These are phyloP conservation scores for Acrocalymma vagum DNA, from an alignment of 2,329 filamentous ascomycete genomes.

Conservation along the genomic window DNA sequence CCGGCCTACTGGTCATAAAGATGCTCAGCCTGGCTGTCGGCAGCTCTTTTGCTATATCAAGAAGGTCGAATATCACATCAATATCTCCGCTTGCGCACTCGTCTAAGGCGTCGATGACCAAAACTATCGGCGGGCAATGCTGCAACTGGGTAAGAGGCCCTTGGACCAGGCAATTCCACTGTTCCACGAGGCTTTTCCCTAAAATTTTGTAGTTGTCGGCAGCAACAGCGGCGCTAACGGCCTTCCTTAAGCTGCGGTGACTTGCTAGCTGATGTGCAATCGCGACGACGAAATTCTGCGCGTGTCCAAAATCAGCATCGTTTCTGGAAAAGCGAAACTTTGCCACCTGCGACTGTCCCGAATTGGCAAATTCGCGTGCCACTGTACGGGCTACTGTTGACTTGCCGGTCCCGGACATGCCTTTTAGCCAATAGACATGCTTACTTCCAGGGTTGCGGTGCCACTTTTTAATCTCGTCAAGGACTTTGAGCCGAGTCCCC, in stretches of 20 bases:
- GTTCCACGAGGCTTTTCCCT: conserved; percentile 6
- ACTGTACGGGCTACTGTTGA: conserved; percentile 28
- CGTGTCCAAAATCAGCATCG: conserved; percentile 17
- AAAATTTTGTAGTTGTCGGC: no score
- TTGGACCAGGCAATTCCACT: conserved; percentile 15
- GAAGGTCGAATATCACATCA: no score
- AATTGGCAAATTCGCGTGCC: conserved; percentile 16
- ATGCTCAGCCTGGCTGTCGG: no score
- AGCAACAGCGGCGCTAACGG: conserved; percentile 14
- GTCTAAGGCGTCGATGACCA: conserved; percentile 38
- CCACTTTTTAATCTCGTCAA: conserved; percentile 31
- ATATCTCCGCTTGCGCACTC: no score
- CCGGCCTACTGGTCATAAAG: no score
- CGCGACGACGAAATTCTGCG: conserved; percentile 19
- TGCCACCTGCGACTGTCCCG: conserved; percentile 11
- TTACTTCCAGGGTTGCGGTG: conserved; percentile 15
- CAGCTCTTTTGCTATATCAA: no score
- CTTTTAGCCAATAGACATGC: conserved; percentile 41
- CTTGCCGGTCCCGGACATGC: conserved; percentile 19
- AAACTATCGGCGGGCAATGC: no score
- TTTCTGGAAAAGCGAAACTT: conserved; percentile 22
- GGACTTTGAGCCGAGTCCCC: conserved; percentile 31
- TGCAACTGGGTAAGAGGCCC: conserved; percentile 6
- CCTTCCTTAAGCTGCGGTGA: conserved; percentile 14
- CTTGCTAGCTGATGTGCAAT: conserved; percentile 23